Base-by-base conservation (phyloP, 306 rosid species). In the Quercus alba region DNA sequence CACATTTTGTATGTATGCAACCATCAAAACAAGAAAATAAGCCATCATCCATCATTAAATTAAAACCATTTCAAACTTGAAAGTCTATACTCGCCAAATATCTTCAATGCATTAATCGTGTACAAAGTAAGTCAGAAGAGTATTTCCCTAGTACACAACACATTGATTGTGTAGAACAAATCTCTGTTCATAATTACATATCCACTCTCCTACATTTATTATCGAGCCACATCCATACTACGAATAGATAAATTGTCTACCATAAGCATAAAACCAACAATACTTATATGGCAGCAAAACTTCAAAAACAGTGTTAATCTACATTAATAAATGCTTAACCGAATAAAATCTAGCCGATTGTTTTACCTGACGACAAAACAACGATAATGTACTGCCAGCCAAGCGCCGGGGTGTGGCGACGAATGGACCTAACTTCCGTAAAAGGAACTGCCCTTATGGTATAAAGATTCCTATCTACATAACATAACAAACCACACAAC, bases 361-460 rank as follows among this genome's bases (percentile, higher is more conserved):
- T 31, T 55, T 77, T 79, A 96, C 99, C 98, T 88, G 98, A 88
- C 4, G 98, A 86, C 83, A 90, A 84, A 80, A 96, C 97, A 66
- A 92, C 86, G 56, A 93, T 93, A 81, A 96, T 72, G 87, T 93
- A 93, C 85, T 89, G 99, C 98, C 99, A 96, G 21, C 97, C 98
- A 76, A 96, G 86, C 15, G 99, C 87, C 1, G 99, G 99, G 77
- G 81, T 85, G 81, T 93, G 99, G 81, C 97, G 90, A 25, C 97
- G 92, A 57, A 96, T 91, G 63, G 98, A 96, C 89, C 97, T 87
- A 77, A 93, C 88, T 62, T 93, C 97, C 0, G 97, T 87, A 80
- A 96, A 84, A 35, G 97, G 90, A 70, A 90, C 94, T 21, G 86
- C 93, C 70, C 90, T 88, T 80, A 96, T 96, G 68, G 98, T 91